These are phyloP conservation scores for Botrytis fragariae DNA, from an alignment of 2,329 filamentous ascomycete genomes.

Conservation along the genomic window DNA sequence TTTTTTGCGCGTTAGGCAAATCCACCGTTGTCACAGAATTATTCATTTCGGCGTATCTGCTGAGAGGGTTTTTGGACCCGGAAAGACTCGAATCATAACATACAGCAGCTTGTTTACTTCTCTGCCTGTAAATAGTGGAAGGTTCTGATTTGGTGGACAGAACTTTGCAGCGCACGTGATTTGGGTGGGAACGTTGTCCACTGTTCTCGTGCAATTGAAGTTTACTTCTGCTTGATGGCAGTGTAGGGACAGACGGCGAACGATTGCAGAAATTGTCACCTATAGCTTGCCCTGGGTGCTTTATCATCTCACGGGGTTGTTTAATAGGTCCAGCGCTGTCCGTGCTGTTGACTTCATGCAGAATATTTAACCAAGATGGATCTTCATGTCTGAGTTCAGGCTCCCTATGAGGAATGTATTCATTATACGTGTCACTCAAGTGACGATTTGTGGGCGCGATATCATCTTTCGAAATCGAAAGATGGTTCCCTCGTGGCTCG, in stretches of 20 bases:
- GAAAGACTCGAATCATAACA: not conserved
- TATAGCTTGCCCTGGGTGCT: not conserved
- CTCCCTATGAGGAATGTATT: not conserved
- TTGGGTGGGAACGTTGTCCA: not conserved
- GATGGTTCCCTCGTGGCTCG: not conserved
- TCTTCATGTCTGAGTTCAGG: not conserved
- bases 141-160: not conserved
- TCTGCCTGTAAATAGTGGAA: not conserved
- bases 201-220: not conserved
- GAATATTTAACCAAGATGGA: not conserved
- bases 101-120: not conserved
- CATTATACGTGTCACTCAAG: no score
- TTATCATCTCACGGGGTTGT: fast-evolving
- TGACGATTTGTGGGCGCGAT: no score
- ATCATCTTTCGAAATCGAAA: not conserved
- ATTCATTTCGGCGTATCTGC: not conserved
- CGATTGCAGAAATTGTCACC: no score
- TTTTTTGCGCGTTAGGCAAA: not conserved
- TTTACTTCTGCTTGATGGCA: not conserved
- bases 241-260: not conserved
- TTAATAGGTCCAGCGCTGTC: not conserved
- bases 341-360: not conserved
- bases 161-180: not conserved
- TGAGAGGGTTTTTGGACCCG: no score
- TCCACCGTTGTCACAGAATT: not conserved